Percentiles rank a stretch among this genome's conserved stretches.
Evolutionary conservation across 208 protist genomes (phyloP).

Genomic region (Crithidia brevicula): DNA sequence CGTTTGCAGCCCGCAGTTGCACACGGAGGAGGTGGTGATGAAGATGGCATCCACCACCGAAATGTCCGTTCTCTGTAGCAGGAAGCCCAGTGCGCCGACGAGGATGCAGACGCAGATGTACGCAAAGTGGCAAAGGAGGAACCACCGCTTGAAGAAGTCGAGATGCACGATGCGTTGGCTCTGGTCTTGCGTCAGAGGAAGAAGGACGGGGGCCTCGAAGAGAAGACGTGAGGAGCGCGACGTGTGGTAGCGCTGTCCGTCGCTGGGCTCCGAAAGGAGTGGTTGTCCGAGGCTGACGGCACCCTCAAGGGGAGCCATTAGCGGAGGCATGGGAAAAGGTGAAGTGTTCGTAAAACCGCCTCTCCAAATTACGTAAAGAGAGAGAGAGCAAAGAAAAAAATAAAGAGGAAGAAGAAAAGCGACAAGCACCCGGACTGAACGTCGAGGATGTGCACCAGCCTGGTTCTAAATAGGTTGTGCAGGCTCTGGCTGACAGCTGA

Average conservation of each 20-base stretch:
- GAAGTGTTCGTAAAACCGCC: not conserved
- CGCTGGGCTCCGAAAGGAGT: not conserved
- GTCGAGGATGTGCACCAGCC: no score
- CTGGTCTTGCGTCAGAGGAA: conserved; percentile 53
- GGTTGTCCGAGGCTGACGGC: not conserved
- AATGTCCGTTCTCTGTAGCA: conserved; percentile 26
- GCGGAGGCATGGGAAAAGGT: not conserved
- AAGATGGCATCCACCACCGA: conserved; percentile 61
- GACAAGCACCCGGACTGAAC: no score
- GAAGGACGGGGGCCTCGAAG: conserved; percentile 47
- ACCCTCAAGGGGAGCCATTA: conserved; percentile 18
- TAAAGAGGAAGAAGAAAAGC: not conserved
- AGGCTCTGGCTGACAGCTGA: no score
- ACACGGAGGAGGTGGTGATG: conserved; percentile 68
- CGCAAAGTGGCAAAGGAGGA: conserved; percentile 53
- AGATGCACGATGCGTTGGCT: conserved; percentile 40
- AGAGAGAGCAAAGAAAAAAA: not conserved
- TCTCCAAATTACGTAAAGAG: not conserved
- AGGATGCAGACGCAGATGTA: conserved; percentile 49
- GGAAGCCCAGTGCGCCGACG: conserved; percentile 44
- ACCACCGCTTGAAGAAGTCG: conserved; percentile 79
- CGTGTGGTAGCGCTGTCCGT: not conserved
- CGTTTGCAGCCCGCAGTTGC: conserved; percentile 78
- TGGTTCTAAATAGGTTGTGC: no score
- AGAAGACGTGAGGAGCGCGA: conserved; percentile 54